phyloP scores from a whole-genome alignment of 768 basidiomycete species.

The Symmetrospora coprosmae region DNA sequence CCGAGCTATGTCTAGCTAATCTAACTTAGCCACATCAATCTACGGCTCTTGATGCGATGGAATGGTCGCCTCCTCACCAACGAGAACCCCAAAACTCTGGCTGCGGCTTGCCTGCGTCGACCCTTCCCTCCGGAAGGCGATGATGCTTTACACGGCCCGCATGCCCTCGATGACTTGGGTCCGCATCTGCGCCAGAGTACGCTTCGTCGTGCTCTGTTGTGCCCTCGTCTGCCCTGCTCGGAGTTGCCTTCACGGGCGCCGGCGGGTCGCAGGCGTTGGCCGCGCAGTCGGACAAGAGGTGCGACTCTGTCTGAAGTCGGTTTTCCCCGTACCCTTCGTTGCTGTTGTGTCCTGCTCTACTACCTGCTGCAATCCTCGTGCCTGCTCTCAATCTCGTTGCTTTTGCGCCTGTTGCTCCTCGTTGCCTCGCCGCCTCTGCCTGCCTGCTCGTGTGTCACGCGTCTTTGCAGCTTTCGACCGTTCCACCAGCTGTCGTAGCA shows the following conservation, averaged over 20 bases:
- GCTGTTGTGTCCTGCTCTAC: too few species aligned
- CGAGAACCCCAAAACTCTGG: too few species aligned
- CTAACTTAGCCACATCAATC: slow-evolving; percentile 20
- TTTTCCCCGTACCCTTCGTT: too few species aligned
- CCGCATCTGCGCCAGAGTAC: slow-evolving; percentile 15
- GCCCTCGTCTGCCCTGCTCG: neutral
- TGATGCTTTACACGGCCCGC: neutral
- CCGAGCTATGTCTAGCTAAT: slow-evolving; percentile 18
- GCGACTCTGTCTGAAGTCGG: slow-evolving; percentile 17
- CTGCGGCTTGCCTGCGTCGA: too few species aligned
- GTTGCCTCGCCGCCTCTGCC: too few species aligned
- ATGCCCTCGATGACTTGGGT: slow-evolving; percentile 19
- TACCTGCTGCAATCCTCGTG: too few species aligned
- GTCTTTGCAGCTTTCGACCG: too few species aligned
- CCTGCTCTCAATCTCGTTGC: too few species aligned
- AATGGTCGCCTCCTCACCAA: slow-evolving; percentile 15
- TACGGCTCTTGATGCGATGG: slow-evolving; percentile 12
- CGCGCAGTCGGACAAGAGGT: slow-evolving; percentile 18
- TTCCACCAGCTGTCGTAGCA: too few species aligned
- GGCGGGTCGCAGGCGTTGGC: neutral
- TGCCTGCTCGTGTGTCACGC: too few species aligned
- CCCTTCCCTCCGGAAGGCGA: neutral
- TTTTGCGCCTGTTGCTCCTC: too few species aligned
- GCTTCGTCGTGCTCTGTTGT: slow-evolving; percentile 12
- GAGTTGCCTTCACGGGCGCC: neutral